Percentiles rank a stretch among this genome's conserved stretches.
These are phyloP conservation scores for Neofusicoccum umdonicola DNA, from an alignment of 2,329 filamentous ascomycete genomes.

Conservation along the genomic window DNA sequence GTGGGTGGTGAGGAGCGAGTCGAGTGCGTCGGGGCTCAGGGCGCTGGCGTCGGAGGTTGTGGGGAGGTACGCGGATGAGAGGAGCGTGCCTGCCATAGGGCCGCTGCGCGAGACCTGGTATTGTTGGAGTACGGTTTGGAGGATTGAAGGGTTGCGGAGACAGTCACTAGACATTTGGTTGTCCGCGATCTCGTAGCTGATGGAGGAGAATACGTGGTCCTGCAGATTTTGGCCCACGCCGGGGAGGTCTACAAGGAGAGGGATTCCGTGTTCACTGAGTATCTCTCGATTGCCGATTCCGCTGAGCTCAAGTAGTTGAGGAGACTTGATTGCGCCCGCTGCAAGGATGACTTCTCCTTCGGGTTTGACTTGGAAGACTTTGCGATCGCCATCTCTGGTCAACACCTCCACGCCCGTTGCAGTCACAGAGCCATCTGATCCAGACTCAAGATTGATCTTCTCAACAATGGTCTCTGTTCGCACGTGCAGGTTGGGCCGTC, in stretches of 20 bases:
- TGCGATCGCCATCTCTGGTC: conserved; percentile 1
- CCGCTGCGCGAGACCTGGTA: conserved; percentile 25
- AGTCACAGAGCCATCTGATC: background rate
- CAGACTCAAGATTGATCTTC: conserved; percentile 18
- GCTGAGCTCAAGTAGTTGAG: conserved; percentile 19
- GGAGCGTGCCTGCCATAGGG: conserved; percentile 25
- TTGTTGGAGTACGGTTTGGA: conserved; percentile 21
- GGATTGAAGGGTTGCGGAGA: conserved; percentile 24
- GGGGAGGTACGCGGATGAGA: conserved; percentile 26
- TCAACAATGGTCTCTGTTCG: conserved; percentile 7
- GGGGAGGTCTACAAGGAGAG: conserved; percentile 22
- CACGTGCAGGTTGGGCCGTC: conserved; percentile 16
- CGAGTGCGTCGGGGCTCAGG: background rate
- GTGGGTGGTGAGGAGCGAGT: background rate
- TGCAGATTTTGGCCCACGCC: conserved; percentile 34
- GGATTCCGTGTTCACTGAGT: conserved; percentile 19
- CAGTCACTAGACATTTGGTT: conserved; percentile 25
- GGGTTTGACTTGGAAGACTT: conserved; percentile 22
- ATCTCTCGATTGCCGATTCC: conserved; percentile 22
- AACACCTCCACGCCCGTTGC: conserved; percentile 9
- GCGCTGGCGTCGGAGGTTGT: conserved; percentile 22
- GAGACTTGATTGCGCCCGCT: conserved; percentile 27
- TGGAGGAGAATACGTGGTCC: conserved; percentile 27
- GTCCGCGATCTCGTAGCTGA: conserved; percentile 14
- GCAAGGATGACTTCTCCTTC: conserved; percentile 27